These are phyloP conservation scores for Triadica sebifera DNA, from an alignment of 345 rosid species.

Conservation along the genomic window DNA sequence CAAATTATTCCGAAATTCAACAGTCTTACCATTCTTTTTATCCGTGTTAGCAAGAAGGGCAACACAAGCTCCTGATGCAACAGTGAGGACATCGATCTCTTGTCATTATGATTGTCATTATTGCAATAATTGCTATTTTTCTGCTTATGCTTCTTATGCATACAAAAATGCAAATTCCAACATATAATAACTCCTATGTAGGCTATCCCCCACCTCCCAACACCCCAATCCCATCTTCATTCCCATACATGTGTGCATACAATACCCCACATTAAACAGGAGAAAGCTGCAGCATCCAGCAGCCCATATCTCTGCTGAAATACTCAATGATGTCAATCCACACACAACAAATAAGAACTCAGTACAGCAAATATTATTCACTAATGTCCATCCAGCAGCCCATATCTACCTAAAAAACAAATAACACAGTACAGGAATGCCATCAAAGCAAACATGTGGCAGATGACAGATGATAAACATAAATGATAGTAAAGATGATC, in stretches of 20 bases:
- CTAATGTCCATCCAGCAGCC: too few species aligned
- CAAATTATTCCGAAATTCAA: conserved; percentile 51
- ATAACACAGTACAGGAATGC: conserved; percentile 12
- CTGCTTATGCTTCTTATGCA: neutral
- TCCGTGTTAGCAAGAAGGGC: conserved; percentile 84
- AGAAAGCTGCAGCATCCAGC: neutral
- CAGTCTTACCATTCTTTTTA: conserved; percentile 58
- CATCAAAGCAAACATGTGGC: neutral
- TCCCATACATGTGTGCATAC: neutral
- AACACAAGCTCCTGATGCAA: conserved; percentile 64
- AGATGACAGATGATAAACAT: conserved; percentile 11
- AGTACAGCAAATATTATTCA: too few species aligned
- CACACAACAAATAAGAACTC: too few species aligned
- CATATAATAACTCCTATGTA: neutral
- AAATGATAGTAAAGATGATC: neutral
- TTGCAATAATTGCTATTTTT: neutral
- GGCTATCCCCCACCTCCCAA: too few species aligned
- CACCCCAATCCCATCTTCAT: neutral
- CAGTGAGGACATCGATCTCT: conserved; percentile 78
- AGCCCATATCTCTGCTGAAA: neutral
- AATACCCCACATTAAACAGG: neutral
- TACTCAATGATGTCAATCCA: conserved; percentile 1
- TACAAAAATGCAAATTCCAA: neutral
- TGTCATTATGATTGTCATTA: too few species aligned
- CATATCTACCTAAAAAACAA: conserved; percentile 9